A percentile compares a stretch with the other conserved stretches of the same genome.
Conservation (phyloP, 345 rosid genomes). For the Lepidium didymum region DNA sequence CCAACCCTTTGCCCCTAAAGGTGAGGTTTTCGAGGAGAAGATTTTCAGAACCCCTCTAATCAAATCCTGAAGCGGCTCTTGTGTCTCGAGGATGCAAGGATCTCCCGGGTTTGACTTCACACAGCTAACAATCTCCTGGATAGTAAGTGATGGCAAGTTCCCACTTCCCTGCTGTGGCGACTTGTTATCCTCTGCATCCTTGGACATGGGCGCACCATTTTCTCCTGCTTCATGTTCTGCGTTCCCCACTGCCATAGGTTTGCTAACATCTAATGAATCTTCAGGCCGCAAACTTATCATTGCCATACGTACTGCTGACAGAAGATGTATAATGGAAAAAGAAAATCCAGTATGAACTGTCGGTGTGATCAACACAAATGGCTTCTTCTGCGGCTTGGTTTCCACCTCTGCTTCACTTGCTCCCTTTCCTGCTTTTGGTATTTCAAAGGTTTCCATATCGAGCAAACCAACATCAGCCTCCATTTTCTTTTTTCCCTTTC, state of each 20-base stretch:
- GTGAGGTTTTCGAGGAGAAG: constrained; percentile 84
- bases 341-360: constrained; percentile 93
- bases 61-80: constrained; percentile 94
- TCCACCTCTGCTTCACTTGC: constrained; percentile 55
- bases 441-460: constrained; percentile 51
- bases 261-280: constrained; percentile 54
- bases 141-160: constrained; percentile 59
- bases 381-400: constrained; percentile 69
- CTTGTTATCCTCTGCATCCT: constrained; percentile 37
- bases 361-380: constrained; percentile 80
- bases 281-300: constrained; percentile 61
- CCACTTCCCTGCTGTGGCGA: constrained; percentile 34
- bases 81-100: constrained; percentile 89
- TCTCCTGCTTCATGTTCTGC: constrained; percentile 36
- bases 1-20: constrained; percentile 98
- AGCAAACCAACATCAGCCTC: constrained; percentile 44
- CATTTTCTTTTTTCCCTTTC: constrained; percentile 61
- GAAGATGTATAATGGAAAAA: constrained; percentile 92
- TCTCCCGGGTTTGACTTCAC: constrained; percentile 88
- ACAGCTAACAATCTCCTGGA: constrained; percentile 90
- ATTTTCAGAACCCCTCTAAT: constrained; percentile 92
- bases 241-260: constrained; percentile 43
- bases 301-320: constrained; percentile 88
- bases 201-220: constrained; percentile 39
- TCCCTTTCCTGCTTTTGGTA: constrained; percentile 38